Percentiles rank a stretch among this genome's conserved stretches.
Evolutionary conservation across 2,329 filamentous ascomycete species (phyloP).

Genomic region (Colletotrichum godetiae): DNA sequence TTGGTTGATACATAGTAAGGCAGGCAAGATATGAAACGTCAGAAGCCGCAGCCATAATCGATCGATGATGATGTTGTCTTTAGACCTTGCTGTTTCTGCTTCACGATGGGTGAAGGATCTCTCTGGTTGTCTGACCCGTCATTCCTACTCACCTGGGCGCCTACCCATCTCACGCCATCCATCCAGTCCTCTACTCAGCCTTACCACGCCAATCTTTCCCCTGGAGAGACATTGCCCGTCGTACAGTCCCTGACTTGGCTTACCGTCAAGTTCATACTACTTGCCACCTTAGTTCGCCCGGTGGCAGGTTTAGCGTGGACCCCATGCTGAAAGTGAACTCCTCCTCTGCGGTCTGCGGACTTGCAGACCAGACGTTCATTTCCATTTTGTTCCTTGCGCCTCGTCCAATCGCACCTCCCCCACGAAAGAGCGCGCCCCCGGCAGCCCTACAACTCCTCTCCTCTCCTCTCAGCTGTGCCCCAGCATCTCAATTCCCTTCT

Average conservation of each 20-base stretch:
- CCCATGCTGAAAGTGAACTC: background rate
- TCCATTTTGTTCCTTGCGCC: conserved; percentile 8
- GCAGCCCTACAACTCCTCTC: conserved; percentile 28
- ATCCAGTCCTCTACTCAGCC: conserved; percentile 12
- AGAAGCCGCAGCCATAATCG: background rate
- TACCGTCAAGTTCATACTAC: background rate
- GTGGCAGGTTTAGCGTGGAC: background rate
- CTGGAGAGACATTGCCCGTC: conserved; percentile 9
- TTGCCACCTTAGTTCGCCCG: background rate
- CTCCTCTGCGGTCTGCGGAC: background rate
- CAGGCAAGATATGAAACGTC: background rate
- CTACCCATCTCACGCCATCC: background rate
- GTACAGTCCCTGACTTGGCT: background rate
- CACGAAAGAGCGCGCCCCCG: conserved; percentile 6
- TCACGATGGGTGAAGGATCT: conserved; percentile 3
- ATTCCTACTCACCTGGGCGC: background rate
- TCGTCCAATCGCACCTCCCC: conserved; percentile 16
- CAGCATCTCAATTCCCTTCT: conserved; percentile 6
- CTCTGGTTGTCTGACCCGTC: background rate
- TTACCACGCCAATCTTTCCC: conserved; percentile 8
- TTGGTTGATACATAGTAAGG: background rate
- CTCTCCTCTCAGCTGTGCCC: conserved; percentile 28
- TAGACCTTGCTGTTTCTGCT: background rate
- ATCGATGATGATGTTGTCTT: too few relatives aligned
- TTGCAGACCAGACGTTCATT: background rate